Evolutionary conservation across 441 rosid genomes (phyloP).

Genomic region (Corymbia citriodora): DNA sequence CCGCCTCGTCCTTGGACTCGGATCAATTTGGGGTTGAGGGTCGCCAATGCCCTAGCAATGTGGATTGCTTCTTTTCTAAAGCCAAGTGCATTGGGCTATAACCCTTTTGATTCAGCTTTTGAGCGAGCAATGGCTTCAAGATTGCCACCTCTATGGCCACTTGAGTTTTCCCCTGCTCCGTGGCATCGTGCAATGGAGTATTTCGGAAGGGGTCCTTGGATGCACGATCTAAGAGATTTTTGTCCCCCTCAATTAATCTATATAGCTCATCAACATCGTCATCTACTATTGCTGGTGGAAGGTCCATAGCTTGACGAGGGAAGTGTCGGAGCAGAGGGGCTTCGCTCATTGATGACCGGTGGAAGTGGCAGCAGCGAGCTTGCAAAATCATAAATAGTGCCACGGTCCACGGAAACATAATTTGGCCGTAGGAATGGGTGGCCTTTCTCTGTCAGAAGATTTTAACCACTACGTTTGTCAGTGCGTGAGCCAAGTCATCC

Average conservation of each 20-base stretch:
- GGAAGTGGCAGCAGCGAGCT: neutral
- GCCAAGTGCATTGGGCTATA: neutral
- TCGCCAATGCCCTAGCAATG: neutral
- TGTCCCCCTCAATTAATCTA: neutral
- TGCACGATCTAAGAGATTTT: neutral
- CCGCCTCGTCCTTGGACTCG: neutral
- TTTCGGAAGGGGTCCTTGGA: neutral
- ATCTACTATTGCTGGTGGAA: neutral
- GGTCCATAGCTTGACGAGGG: neutral
- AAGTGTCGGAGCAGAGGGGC: neutral
- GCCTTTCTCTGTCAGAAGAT: neutral
- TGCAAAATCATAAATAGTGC: neutral
- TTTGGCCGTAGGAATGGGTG: neutral
- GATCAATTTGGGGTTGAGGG: neutral
- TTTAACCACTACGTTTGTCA: no score
- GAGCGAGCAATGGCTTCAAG: neutral
- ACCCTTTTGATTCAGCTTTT: neutral
- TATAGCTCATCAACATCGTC: neutral
- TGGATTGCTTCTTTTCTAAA: neutral
- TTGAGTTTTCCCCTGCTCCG: neutral
- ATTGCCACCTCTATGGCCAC: neutral
- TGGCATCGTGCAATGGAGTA: neutral
- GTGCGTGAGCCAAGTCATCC: no score
- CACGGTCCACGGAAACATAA: neutral
- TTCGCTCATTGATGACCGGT: neutral